These are phyloP conservation scores for Mycena capillaripes DNA, from an alignment of 768 basidiomycete genomes.

Conservation along the genomic window DNA sequence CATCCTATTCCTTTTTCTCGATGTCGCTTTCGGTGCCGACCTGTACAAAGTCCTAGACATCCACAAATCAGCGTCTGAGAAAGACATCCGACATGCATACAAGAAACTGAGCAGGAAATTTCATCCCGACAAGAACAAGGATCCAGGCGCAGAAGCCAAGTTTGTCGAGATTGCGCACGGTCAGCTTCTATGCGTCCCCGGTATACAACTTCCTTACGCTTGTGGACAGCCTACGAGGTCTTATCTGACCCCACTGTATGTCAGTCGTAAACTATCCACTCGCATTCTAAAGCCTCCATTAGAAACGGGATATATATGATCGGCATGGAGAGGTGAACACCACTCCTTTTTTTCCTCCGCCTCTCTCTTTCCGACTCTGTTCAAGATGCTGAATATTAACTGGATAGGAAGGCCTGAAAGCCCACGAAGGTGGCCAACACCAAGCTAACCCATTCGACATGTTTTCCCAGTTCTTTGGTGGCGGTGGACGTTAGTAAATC, in stretches of 20 bases:
- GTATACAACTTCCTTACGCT: constrained; percentile 3
- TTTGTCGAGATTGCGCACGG: constrained; percentile 95
- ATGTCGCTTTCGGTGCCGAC: constrained; percentile 70
- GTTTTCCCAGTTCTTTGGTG: constrained; percentile 94
- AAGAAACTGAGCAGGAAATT: constrained; percentile 89
- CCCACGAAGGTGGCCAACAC: constrained; percentile 89
- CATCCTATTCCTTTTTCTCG: constrained; percentile 51
- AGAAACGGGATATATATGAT: constrained; percentile 97
- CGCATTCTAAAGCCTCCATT: constrained; percentile 25
- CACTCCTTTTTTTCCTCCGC: too few relatives aligned
- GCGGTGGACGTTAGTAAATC: constrained; percentile 71
- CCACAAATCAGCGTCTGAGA: constrained; percentile 84
- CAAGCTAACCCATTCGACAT: constrained; percentile 94
- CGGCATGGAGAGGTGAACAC: constrained; percentile 84
- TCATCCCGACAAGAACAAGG: constrained; percentile 97
- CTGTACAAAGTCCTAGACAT: constrained; percentile 89
- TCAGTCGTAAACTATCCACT: constrained; percentile 1
- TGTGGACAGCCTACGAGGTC: constrained; percentile 87
- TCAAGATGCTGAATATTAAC: constrained; percentile 26
- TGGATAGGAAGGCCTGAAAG: constrained; percentile 87
- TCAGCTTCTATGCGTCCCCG: constrained; percentile 48
- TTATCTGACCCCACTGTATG: constrained; percentile 87
- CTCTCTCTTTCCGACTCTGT: too few relatives aligned
- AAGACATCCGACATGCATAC: constrained; percentile 93
- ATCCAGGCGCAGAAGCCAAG: constrained; percentile 81